Conservation (phyloP, 768 basidiomycete species). For the Glaciozyma antarctica region DNA sequence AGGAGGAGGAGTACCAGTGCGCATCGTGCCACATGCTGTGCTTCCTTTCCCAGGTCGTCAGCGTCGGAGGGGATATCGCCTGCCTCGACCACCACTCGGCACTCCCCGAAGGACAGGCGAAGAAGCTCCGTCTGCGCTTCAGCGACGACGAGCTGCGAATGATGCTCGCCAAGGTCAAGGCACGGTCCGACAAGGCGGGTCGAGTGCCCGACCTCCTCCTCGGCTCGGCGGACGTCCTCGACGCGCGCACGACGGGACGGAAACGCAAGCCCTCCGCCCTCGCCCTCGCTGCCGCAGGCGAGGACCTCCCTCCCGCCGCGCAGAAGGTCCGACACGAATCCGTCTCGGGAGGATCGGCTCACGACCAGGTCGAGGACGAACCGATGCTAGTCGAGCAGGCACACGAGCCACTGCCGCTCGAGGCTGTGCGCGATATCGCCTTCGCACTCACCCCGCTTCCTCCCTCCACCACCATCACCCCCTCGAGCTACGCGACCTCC, state of each 20-base stretch:
- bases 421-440: neutral
- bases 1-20: conserved; percentile 96
- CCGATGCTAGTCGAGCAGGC: neutral
- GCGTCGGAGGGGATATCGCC: conserved; percentile 52
- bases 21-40: conserved; percentile 83
- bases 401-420: neutral
- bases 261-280: conserved; percentile 30
- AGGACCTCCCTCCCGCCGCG: conserved; percentile 10
- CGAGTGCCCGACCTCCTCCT: conserved; percentile 10
- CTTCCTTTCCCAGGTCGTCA: conserved; percentile 86
- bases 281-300: conserved; percentile 25
- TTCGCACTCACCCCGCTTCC: neutral
- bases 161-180: conserved; percentile 24
- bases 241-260: conserved; percentile 9
- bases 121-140: conserved; percentile 24
- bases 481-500: too few species aligned
- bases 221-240: conserved; percentile 5
- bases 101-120: conserved; percentile 55
- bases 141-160: conserved; percentile 30
- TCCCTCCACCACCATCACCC: too few species aligned
- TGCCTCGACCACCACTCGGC: conserved; percentile 76
- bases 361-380: neutral
- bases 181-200: conserved; percentile 25
- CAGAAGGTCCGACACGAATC: neutral
- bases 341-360: neutral